A percentile compares a stretch with the other conserved stretches of the same genome.
phyloP scores from a whole-genome alignment of 2,329 filamentous ascomycete species.

The Alternaria ethzedia region DNA sequence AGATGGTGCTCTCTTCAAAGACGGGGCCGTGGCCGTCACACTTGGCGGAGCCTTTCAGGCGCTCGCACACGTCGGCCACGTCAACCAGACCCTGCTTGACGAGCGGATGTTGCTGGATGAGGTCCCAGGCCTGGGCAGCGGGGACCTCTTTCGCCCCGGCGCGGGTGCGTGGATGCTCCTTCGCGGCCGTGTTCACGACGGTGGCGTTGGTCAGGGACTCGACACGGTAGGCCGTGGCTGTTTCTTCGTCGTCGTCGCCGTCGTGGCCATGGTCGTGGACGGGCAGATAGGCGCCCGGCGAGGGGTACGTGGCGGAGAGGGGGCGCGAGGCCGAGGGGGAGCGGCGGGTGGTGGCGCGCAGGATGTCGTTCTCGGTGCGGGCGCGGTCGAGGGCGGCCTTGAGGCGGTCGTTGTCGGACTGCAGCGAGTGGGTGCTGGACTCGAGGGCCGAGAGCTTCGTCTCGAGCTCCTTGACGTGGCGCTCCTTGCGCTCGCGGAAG shows the following conservation, averaged over 20 bases:
- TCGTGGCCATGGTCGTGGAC: constrained; percentile 21
- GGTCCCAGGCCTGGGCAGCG: constrained; percentile 75
- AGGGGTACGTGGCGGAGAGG: constrained; percentile 47
- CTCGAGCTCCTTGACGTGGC: constrained; percentile 91
- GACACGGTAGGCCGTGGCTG: constrained; percentile 37
- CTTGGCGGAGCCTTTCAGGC: constrained; percentile 74
- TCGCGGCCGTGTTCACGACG: constrained; percentile 41
- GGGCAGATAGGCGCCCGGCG: constrained; percentile 42
- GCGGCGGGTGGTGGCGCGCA: constrained; percentile 74
- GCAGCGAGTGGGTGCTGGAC: constrained; percentile 72
- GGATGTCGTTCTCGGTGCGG: constrained; percentile 89
- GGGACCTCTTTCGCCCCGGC: constrained; percentile 37
- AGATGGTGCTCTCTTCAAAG: constrained; percentile 78
- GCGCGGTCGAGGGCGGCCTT: constrained; percentile 84
- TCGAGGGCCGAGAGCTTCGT: constrained; percentile 81
- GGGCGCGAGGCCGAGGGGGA: constrained; percentile 52
- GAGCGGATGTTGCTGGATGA: constrained; percentile 80
- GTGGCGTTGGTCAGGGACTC: constrained; percentile 37
- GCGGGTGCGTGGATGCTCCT: constrained; percentile 31
- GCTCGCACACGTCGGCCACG: constrained; percentile 79
- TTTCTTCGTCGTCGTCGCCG: constrained; percentile 19
- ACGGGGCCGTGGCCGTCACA: constrained; percentile 88
- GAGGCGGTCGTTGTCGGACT: constrained; percentile 84
- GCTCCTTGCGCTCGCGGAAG: constrained; percentile 94
- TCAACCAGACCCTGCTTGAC: constrained; percentile 81